Evolutionary conservation across 441 rosid species (phyloP).

Genomic region (Euphorbia schlechtendalii): DNA sequence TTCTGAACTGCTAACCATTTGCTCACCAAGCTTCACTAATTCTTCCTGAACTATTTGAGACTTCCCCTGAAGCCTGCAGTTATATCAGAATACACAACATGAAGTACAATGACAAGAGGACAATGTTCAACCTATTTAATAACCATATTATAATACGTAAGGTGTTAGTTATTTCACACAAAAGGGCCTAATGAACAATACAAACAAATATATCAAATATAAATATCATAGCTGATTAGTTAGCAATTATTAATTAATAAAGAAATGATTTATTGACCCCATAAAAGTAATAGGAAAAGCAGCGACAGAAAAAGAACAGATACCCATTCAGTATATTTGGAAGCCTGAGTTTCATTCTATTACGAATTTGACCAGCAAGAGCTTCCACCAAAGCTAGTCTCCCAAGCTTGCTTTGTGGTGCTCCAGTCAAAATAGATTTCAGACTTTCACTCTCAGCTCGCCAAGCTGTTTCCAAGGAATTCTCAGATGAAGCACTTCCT

Average conservation of each 20-base stretch:
- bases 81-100: slow-evolving; percentile 5
- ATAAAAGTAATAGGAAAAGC: slow-evolving; percentile 7
- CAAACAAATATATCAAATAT: neutral
- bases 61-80: slow-evolving; percentile 80
- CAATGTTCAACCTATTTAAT: slow-evolving; percentile 6
- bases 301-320: slow-evolving; percentile 13
- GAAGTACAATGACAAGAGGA: neutral
- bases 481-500: slow-evolving; percentile 60
- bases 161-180: neutral
- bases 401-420: slow-evolving; percentile 85
- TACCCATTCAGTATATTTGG: slow-evolving; percentile 94
- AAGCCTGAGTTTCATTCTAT: slow-evolving; percentile 82
- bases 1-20: slow-evolving; percentile 72
- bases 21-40: slow-evolving; percentile 77
- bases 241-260: neutral
- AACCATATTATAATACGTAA: neutral
- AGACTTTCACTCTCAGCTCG: slow-evolving; percentile 91
- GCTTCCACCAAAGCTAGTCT: slow-evolving; percentile 83
- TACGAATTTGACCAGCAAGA: slow-evolving; percentile 81
- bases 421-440: slow-evolving; percentile 71
- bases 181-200: neutral
- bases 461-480: slow-evolving; percentile 95
- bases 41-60: slow-evolving; percentile 82
- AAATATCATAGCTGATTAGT: neutral
- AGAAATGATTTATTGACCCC: neutral